Base-by-base conservation (phyloP, 2,329 filamentous ascomycete species). In the Fusarium temperatum region DNA sequence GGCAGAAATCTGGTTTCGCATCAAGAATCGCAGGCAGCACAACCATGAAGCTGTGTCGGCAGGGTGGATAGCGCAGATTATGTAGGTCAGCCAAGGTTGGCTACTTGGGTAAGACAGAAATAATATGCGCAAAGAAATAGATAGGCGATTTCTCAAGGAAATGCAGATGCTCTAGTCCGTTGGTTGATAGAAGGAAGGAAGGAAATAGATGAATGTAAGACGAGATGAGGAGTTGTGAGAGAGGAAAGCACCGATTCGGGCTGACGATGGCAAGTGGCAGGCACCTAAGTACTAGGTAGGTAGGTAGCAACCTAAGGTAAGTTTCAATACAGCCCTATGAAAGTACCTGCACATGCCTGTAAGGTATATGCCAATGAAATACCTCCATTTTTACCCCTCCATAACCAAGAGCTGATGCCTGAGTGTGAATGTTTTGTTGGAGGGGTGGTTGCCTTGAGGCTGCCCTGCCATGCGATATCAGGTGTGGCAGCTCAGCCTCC, bases 371-470 rank as follows among this genome's bases (percentile, higher is more conserved):
- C n/a, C 42, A 36, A 59, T 59, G 22, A 38, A n/a, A 62, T 36
- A 15, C 50, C 28, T 38, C n/a, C 30, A 42, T 39, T 50, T 32
- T 35, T 62, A 39, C 63, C 63, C 57, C 58, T 63, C 63, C 50
- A 32, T 56, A 44, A 57, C 57, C 20, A 55, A 26, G 22, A 26
- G 44, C 55, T 67, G 70, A 73, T 74, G 70, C 70, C 70, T 74
- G 61, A 63, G 67, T 44, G 51, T 71, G 61, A 60, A 51, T 41
- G 56, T 32, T 38, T 45, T 24, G n/a, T 28, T 42, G 42, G 66
- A 45, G 42, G 42, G 32, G 53, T 64, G 71, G 71, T 72, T 73
- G 71, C 71, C 70, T 73, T 74, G 71, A 74, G 72, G 72, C 63
- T 68, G 61, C 72, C 44, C 63, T 68, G 57, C 72, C 44, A 56